Percentiles rank a stretch among this genome's conserved stretches.
Conservation (phyloP, 1,139 yeast genomes). For the Tardiomyces depauwii region DNA sequence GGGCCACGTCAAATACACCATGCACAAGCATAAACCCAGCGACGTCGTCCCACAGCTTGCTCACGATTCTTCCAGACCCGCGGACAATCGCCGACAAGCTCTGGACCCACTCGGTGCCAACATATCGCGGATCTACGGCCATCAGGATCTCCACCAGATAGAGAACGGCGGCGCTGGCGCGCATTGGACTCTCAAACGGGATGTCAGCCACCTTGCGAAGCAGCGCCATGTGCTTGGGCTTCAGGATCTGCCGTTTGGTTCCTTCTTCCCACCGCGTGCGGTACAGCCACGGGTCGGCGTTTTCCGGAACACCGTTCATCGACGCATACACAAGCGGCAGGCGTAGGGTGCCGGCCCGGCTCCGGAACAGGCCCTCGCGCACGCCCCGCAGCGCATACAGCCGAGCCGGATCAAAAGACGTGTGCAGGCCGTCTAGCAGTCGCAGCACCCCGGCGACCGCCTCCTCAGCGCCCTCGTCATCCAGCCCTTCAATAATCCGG, state of each 20-base stretch:
- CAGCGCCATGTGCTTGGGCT: neutral
- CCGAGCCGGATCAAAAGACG: constrained; percentile 49
- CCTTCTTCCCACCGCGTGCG: neutral
- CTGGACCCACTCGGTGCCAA: neutral
- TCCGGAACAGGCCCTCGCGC: constrained; percentile 34
- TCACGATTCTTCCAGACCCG: neutral
- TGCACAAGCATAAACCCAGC: neutral
- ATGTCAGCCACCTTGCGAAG: neutral
- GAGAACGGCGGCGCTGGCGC: neutral
- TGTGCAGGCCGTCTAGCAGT: neutral
- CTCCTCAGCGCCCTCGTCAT: constrained; percentile 15
- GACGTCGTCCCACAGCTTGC: neutral
- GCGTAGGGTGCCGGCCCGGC: neutral
- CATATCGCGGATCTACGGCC: neutral
- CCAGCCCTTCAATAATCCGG: constrained; percentile 32
- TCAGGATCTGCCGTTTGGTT: neutral
- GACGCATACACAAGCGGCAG: neutral
- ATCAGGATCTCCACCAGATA: neutral
- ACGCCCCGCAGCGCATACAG: constrained; percentile 52
- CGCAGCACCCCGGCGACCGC: constrained; percentile 5
- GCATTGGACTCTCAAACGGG: neutral
- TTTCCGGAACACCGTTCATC: neutral
- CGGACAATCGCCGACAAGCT: neutral
- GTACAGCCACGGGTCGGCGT: neutral
- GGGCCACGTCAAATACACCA: neutral